Conservation (phyloP, 129 eudicot genomes). For the Escallonia herrerae region DNA sequence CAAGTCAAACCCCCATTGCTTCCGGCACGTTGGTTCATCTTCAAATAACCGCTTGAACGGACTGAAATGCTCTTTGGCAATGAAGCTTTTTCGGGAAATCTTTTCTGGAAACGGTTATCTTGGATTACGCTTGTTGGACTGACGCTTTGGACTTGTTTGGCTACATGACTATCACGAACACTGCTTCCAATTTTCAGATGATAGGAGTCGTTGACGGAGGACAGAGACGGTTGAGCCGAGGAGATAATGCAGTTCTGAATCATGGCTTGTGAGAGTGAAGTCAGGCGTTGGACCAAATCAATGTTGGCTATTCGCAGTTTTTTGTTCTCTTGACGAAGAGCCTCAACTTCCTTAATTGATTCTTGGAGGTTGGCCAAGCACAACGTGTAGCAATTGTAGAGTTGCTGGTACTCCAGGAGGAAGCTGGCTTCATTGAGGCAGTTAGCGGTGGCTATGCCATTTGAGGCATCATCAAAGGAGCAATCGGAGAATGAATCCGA, state of each 20-base stretch:
- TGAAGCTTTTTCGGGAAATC: constrained; percentile 23
- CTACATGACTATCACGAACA: constrained; percentile 12
- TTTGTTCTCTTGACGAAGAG: constrained; percentile 55
- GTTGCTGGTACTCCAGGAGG: constrained; percentile 63
- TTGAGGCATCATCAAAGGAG: constrained; percentile 36
- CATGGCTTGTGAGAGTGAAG: constrained; percentile 37
- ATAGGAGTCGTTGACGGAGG: constrained; percentile 25
- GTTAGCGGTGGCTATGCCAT: constrained; percentile 34
- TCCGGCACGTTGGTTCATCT: constrained; percentile 12
- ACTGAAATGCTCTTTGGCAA: constrained; percentile 73
- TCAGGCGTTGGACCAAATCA: constrained; percentile 41
- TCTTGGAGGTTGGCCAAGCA: constrained; percentile 55
- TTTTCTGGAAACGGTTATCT: constrained; percentile 28
- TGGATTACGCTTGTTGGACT: constrained; percentile 54
- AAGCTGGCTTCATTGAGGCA: constrained; percentile 50
- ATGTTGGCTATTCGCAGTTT: constrained; percentile 46
- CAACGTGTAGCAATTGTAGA: constrained; percentile 45
- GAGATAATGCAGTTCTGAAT: constrained; percentile 35
- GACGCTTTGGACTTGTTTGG: constrained; percentile 22
- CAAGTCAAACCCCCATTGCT: constrained; percentile 2
- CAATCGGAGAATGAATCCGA: constrained; percentile 47
- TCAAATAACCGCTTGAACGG: constrained; percentile 52
- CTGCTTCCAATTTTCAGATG: constrained; percentile 33
- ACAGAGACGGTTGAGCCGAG: constrained; percentile 21
- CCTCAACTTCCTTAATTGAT: constrained; percentile 47